Evolutionary conservation across 306 rosid genomes (phyloP).

Genomic region (Dalbergia oliveri): DNA sequence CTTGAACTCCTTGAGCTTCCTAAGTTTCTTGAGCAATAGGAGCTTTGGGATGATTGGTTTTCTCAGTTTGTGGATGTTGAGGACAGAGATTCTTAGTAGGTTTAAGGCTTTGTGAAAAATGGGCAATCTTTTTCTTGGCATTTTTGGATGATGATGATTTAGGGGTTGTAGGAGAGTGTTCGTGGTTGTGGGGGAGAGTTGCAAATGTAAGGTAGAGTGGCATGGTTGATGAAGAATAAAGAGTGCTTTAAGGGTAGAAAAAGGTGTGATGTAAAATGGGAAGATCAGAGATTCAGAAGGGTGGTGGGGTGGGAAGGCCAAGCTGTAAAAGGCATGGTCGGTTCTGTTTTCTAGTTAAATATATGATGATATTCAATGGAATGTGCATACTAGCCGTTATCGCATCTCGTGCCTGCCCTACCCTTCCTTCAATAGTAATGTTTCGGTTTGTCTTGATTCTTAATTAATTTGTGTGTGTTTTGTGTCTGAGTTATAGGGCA

Average conservation of each 20-base stretch:
- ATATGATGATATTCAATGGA: slow-evolving; percentile 10
- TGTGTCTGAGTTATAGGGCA: too few relatives aligned
- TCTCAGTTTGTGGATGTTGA: slow-evolving; percentile 51
- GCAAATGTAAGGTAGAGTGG: slow-evolving; percentile 2
- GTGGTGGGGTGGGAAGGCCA: slow-evolving; percentile 50
- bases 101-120: slow-evolving; percentile 54
- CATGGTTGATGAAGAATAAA: neutral
- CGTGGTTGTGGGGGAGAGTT: too few relatives aligned
- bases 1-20: slow-evolving; percentile 44
- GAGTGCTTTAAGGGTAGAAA: slow-evolving; percentile 49
- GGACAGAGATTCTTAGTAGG: slow-evolving; percentile 50
- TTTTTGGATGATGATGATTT: slow-evolving; percentile 28
- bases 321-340: slow-evolving; percentile 71
- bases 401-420: too few relatives aligned
- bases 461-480: too few relatives aligned
- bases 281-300: slow-evolving; percentile 12
- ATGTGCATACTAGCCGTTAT: slow-evolving; percentile 62
- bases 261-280: slow-evolving; percentile 41
- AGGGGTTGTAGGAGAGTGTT: too few relatives aligned
- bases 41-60: slow-evolving; percentile 59
- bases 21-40: slow-evolving; percentile 47
- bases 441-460: too few relatives aligned
- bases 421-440: too few relatives aligned
- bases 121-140: slow-evolving; percentile 56
- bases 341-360: slow-evolving; percentile 47